Conservation (phyloP, 2,329 filamentous ascomycete species). For the Phymatotrichopsis omnivora region DNA sequence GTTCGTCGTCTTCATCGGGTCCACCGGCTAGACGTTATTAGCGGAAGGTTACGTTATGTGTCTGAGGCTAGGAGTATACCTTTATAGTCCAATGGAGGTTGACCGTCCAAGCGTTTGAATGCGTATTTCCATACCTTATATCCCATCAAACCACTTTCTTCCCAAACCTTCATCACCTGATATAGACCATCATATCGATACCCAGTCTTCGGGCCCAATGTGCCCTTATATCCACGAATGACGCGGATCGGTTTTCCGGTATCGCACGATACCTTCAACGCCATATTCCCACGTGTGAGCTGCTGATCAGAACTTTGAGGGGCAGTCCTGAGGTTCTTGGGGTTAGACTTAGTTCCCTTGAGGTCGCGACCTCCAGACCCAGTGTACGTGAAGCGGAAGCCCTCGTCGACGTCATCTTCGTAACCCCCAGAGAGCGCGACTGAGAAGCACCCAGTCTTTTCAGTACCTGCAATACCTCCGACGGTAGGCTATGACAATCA, state of each 20-base stretch:
- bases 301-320: conserved; percentile 25
- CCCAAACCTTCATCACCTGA: conserved; percentile 25
- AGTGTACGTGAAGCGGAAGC: conserved; percentile 29
- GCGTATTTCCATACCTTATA: conserved; percentile 28
- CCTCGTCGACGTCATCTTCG: conserved; percentile 28
- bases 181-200: conserved; percentile 30
- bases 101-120: conserved; percentile 28
- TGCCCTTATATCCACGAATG: conserved; percentile 27
- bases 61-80: too few relatives aligned
- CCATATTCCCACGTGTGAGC: conserved; percentile 22
- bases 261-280: conserved; percentile 21
- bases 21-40: too few relatives aligned
- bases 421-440: conserved; percentile 28
- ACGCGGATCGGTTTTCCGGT: conserved; percentile 27
- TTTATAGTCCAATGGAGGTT: conserved; percentile 22
- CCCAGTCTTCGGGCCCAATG: conserved; percentile 24
- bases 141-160: conserved; percentile 24
- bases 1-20: too few relatives aligned
- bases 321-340: conserved; percentile 28
- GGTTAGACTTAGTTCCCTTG: conserved; percentile 18
- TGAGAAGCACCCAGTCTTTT: conserved; percentile 19
- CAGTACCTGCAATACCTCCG: conserved; percentile 24
- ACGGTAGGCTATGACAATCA: conserved; percentile 20
- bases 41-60: too few relatives aligned
- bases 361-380: conserved; percentile 29